Evolutionary conservation across 805 yeast species (phyloP), one percentile per base, ranked within the genome.

Genomic region (Starmerella cellae): DNA sequence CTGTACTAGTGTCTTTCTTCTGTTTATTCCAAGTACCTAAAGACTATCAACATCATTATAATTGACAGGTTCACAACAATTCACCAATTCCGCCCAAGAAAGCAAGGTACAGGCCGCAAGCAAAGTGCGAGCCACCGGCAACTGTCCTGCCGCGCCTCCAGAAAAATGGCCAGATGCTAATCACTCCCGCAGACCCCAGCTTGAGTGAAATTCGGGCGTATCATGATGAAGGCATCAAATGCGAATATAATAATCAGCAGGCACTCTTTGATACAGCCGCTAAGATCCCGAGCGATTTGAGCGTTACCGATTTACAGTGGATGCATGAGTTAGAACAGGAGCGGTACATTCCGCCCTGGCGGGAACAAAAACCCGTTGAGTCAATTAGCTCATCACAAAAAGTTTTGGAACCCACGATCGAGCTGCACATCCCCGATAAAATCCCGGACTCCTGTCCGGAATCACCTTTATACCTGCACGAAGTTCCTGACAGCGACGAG

Each of bases 381-480:
- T 28, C 16, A 3, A 4, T 5, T 2, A 19, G 13, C 4, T 11
- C 37, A 4, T 11, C 16, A 24, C 22, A 18, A 8, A 2, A 13
- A 2, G 17, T 39, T 17, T 22, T 48, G 14, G 38, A 33, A 33
- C 51, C 52, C 1, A 42, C 48, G 1, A 36, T 49, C 1, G 5
- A 14, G 11, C 27, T 39, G 5, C 28, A 35, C n/a, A n/a, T 18
- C 8, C 42, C 44, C 1, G 37, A n/a, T 19, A n/a, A 21, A 1
- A 35, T 49, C 1, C 54, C 49, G 13, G 52, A 45, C 34, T 50
- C 54, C 11, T 50, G 54, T 24, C 54, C 54, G 4, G 35, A 34
- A 2, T 48, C 51, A 14, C 54, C 54, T 10, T n/a, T 50, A 10
- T 21, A 33, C 16, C 5, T 35, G 13, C 23, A 19, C 14, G 54